These are phyloP conservation scores for Lachancea thermotolerans DNA, from an alignment of 805 yeast genomes.

Conservation along the genomic window DNA sequence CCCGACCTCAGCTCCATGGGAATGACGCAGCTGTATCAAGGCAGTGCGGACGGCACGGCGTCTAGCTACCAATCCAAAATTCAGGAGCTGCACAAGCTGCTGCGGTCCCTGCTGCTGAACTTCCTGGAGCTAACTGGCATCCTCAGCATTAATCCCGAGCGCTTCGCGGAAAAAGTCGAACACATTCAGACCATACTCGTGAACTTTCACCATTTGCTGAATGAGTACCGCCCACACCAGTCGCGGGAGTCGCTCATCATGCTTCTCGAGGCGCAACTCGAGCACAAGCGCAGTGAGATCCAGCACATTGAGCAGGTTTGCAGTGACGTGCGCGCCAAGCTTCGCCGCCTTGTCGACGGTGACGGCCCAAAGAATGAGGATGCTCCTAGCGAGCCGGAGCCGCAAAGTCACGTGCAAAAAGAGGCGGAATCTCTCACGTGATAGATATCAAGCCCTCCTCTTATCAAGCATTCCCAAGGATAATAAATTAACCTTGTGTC, in stretches of 20 bases:
- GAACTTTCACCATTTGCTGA: slow-evolving; percentile 85
- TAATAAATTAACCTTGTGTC: no score
- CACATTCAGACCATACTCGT: slow-evolving; percentile 73
- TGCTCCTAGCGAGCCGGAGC: neutral
- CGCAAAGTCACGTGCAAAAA: no score
- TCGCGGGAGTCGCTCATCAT: slow-evolving; percentile 82
- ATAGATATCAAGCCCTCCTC: no score
- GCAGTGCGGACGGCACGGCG: slow-evolving; percentile 12
- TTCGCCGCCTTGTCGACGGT: slow-evolving; percentile 26
- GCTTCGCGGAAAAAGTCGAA: slow-evolving; percentile 59
- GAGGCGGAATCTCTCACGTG: no score
- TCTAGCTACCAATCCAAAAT: slow-evolving; percentile 45
- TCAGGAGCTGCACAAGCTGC: slow-evolving; percentile 68
- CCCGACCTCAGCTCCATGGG: slow-evolving; percentile 75
- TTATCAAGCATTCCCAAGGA: no score
- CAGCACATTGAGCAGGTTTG: slow-evolving; percentile 36
- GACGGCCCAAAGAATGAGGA: neutral
- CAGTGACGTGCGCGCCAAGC: slow-evolving; percentile 34
- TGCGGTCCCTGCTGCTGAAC: slow-evolving; percentile 71
- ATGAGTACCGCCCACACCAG: slow-evolving; percentile 93
- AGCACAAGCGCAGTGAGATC: slow-evolving; percentile 51
- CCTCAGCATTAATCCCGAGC: slow-evolving; percentile 64
- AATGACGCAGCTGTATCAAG: slow-evolving; percentile 58
- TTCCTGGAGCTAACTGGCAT: slow-evolving; percentile 79
- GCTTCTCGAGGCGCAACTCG: slow-evolving; percentile 64